phyloP scores from a whole-genome alignment of 768 basidiomycete species.

The Suillus americanus region DNA sequence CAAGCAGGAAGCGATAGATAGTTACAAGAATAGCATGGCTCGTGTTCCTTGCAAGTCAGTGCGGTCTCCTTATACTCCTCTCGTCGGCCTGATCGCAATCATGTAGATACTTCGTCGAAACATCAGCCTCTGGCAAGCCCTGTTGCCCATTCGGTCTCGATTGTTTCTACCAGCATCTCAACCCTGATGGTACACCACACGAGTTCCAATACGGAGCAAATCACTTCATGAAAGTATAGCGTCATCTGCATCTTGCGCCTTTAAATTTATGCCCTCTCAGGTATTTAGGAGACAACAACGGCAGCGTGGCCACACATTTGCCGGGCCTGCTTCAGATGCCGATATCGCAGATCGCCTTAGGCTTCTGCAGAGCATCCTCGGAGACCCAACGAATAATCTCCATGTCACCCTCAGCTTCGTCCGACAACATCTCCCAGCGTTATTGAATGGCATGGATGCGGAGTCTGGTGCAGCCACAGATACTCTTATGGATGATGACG shows the following conservation, averaged over 20 bases:
- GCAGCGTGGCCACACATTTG: constrained; percentile 15
- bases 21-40: constrained; percentile 74
- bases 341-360: constrained; percentile 34
- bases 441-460: constrained; percentile 23
- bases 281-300: constrained; percentile 23
- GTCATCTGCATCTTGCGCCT: constrained; percentile 33
- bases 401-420: constrained; percentile 39
- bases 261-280: constrained; percentile 25
- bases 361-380: constrained; percentile 50
- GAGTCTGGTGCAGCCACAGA: background rate
- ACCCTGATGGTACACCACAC: constrained; percentile 63
- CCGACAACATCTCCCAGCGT: constrained; percentile 30
- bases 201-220: constrained; percentile 56
- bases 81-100: background rate
- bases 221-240: constrained; percentile 50
- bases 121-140: constrained; percentile 43
- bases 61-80: background rate
- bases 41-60: constrained; percentile 66
- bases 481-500: constrained; percentile 31
- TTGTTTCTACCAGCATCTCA: constrained; percentile 77
- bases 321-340: constrained; percentile 25
- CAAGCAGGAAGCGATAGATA: constrained; percentile 50
- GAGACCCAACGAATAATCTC: constrained; percentile 44
- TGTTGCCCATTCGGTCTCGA: constrained; percentile 79
- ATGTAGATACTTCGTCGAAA: constrained; percentile 60